These are phyloP conservation scores for Rhizopus sp. DNA, from an alignment of 371 early-diverging fungal species.

Conservation along the genomic window DNA sequence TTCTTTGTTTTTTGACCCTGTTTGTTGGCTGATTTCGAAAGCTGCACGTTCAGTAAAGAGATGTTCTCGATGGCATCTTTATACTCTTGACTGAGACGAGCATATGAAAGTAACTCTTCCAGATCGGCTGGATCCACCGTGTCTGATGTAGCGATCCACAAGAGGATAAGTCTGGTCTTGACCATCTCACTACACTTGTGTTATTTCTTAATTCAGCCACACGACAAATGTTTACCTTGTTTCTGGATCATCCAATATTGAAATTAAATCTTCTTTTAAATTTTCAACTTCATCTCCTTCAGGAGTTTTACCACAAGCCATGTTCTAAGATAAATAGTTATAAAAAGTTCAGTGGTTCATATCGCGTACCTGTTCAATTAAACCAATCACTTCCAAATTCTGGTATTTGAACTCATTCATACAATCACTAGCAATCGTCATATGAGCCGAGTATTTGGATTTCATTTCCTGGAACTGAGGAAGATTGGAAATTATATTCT, in stretches of 20 bases:
- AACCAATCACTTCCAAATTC: conserved; percentile 70
- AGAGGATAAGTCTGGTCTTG: conserved; percentile 85
- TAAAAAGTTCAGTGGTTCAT: background rate
- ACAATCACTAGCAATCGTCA: conserved; percentile 90
- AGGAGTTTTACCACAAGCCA: conserved; percentile 87
- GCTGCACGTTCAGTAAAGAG: conserved; percentile 64
- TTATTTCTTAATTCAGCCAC: background rate
- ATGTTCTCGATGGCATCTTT: conserved; percentile 82
- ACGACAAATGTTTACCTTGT: conserved; percentile 39
- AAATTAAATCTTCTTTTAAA: conserved; percentile 79
- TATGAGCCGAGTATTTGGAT: conserved; percentile 88
- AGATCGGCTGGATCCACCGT: conserved; percentile 67
- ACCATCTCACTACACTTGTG: conserved; percentile 53
- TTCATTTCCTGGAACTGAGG: conserved; percentile 95
- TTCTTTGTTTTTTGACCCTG: conserved; percentile 47
- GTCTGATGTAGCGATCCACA: conserved; percentile 80
- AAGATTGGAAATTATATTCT: conserved; percentile 83
- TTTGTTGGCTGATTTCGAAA: conserved; percentile 46
- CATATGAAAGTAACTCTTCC: conserved; percentile 69
- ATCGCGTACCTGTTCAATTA: conserved; percentile 75
- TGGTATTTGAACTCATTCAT: conserved; percentile 75
- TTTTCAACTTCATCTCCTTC: conserved; percentile 79
- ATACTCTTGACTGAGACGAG: conserved; percentile 72
- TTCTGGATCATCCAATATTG: conserved; percentile 76
- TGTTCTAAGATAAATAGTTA: conserved; percentile 56